Evolutionary conservation across 164 flowering plant genomes (phyloP).

Genomic region (Litsea cubeba): DNA sequence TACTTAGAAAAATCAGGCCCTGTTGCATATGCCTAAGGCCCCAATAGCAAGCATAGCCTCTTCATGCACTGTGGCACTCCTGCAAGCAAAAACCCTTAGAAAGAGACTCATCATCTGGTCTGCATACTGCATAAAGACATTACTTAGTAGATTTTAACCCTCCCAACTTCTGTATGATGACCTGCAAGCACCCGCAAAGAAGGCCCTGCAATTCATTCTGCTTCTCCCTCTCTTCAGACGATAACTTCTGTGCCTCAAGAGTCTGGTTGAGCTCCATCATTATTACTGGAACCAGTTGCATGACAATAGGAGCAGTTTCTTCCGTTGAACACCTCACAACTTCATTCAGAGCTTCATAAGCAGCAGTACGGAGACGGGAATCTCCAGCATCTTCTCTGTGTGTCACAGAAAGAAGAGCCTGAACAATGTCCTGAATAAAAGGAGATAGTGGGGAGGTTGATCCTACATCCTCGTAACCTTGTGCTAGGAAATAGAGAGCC

Average conservation of each 20-base stretch:
- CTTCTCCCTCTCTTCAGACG: slow-evolving; percentile 56
- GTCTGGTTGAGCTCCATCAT: slow-evolving; percentile 60
- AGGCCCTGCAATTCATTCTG: slow-evolving; percentile 61
- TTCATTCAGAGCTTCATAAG: slow-evolving; percentile 63
- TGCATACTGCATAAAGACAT: slow-evolving; percentile 46
- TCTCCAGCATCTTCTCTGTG: slow-evolving; percentile 66
- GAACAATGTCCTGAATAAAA: slow-evolving; percentile 52
- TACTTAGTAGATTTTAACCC: slow-evolving; percentile 43
- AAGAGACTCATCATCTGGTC: slow-evolving; percentile 65
- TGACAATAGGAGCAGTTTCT: slow-evolving; percentile 47
- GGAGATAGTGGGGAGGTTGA: slow-evolving; percentile 45
- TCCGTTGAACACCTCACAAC: slow-evolving; percentile 62
- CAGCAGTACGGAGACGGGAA: slow-evolving; percentile 56
- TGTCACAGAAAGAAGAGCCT: slow-evolving; percentile 46
- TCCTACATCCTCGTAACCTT: slow-evolving; percentile 52
- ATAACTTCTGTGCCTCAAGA: slow-evolving; percentile 41
- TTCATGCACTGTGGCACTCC: slow-evolving; percentile 63
- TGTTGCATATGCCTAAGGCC: slow-evolving; percentile 56
- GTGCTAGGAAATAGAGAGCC: slow-evolving; percentile 64
- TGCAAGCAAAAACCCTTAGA: slow-evolving; percentile 50
- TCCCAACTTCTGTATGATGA: slow-evolving; percentile 58
- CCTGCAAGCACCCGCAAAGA: slow-evolving; percentile 63
- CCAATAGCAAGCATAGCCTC: slow-evolving; percentile 72
- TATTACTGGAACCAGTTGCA: slow-evolving; percentile 49
- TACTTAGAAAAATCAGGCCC: slow-evolving; percentile 53